Evolutionary conservation across 805 yeast genomes (phyloP), one percentile per base, ranked within the genome.

Genomic region (Myxozyma geophila): DNA sequence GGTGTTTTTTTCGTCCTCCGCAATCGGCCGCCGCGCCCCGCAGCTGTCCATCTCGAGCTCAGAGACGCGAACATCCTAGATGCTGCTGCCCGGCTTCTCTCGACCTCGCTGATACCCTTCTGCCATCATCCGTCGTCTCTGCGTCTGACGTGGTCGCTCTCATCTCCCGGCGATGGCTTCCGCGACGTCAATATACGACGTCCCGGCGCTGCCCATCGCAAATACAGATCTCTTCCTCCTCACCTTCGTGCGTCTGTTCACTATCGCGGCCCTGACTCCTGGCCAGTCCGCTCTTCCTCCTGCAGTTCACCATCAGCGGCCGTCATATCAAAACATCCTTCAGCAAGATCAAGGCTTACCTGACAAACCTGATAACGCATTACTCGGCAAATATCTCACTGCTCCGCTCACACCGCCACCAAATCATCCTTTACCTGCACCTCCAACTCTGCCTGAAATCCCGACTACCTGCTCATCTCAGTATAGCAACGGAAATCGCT

Each of bases 151-250:
- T 19, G 12, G 17, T 28, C 17, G 17, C 35, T 48, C 17, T 9
- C 17, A 8, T 19, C 15, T 23, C 21, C 8, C 23, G 23, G 21
- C 37, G n/a, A 40, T 43, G 47, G 7, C 21, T 13, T 37, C 15
- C 12, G 48, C 37, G 21, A 9, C 35, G 23, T 62, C 65, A 48
- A 51, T 62, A 7, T 60, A 43, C 46, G 67, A 64, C 47, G 28
- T 64, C 12, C 67, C 67, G 13, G 57, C 64, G 21, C 37, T 53
- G 49, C 57, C 67, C 12, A 60, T 54, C 8, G 12, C 63, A 7
- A 58, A 64, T 49, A 62, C 44, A 43, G 67, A 57, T 47, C 51
- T 54, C 9, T 64, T 64, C 37, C 60, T 60, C 36, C 35, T 50
- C 39, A 47, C 46, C 10, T 60, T 64, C 40, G 58, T 50, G 13